Conservation (phyloP, 768 basidiomycete species). For the Hebeloma cylindrosporum region DNA sequence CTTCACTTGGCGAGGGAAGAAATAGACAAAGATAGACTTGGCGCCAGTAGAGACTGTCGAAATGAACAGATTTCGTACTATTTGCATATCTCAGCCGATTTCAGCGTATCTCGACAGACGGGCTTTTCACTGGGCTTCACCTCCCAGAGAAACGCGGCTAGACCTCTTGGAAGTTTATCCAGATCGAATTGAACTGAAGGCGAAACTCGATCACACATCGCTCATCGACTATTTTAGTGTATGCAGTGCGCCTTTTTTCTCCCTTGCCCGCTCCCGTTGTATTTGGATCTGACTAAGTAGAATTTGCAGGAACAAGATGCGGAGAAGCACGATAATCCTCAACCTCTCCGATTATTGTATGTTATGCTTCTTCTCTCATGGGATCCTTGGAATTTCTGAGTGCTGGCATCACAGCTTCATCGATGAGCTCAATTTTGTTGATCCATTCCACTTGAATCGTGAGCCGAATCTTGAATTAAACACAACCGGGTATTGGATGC, state of each 20-base stretch:
- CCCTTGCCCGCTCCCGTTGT: too few species aligned
- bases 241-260: background rate
- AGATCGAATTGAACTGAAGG: background rate
- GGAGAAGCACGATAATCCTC: background rate
- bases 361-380: background rate
- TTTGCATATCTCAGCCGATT: too few species aligned
- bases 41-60: too few species aligned
- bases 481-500: constrained; percentile 7
- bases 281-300: too few species aligned
- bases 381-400: background rate
- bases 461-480: background rate
- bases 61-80: too few species aligned
- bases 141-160: too few species aligned
- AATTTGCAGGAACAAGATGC: background rate
- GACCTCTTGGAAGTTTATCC: constrained; percentile 8
- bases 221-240: constrained; percentile 4
- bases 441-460: background rate
- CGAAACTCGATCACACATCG: background rate
- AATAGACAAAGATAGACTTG: too few species aligned
- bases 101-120: too few species aligned
- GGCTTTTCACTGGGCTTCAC: too few species aligned
- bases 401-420: background rate
- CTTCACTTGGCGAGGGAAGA: too few species aligned
- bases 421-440: constrained; percentile 5
- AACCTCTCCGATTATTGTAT: constrained; percentile 2